phyloP scores from a whole-genome alignment of 352 stramenopile genomes.

The Peronospora farinosa region DNA sequence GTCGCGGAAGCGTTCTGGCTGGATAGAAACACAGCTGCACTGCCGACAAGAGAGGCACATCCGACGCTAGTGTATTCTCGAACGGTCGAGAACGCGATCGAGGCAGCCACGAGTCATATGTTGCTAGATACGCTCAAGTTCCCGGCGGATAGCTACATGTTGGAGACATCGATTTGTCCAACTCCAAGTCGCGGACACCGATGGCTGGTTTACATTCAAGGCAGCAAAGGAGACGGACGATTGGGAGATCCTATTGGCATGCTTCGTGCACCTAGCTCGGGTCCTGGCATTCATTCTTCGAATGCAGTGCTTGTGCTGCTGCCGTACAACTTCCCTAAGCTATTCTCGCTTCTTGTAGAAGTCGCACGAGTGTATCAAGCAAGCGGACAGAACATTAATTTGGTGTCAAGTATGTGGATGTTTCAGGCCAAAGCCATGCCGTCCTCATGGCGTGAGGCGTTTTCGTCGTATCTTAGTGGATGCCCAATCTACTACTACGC shows the following conservation, averaged over 20 bases:
- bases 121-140: constrained; percentile 86
- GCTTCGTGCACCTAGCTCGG: constrained; percentile 33
- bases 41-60: constrained; percentile 71
- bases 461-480: constrained; percentile 68
- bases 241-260: constrained; percentile 80
- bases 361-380: constrained; percentile 75
- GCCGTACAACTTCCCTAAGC: constrained; percentile 84
- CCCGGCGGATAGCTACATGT: constrained; percentile 63
- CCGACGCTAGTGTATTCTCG: constrained; percentile 63
- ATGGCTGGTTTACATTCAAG: constrained; percentile 79
- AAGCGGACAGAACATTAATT: constrained; percentile 71
- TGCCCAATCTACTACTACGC: constrained; percentile 81
- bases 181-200: constrained; percentile 63
- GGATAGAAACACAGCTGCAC: constrained; percentile 67
- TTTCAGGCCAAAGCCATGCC: constrained; percentile 86
- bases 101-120: constrained; percentile 83
- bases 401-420: constrained; percentile 57
- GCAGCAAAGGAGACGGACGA: constrained; percentile 76
- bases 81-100: constrained; percentile 70
- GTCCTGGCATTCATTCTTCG: constrained; percentile 26
- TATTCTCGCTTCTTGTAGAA: constrained; percentile 80
- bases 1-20: constrained; percentile 82
- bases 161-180: constrained; percentile 55
- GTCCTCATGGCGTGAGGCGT: constrained; percentile 76
- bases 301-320: constrained; percentile 70